These are phyloP conservation scores for Neonectria faginata DNA, from an alignment of 2,329 filamentous ascomycete species.

Conservation along the genomic window DNA sequence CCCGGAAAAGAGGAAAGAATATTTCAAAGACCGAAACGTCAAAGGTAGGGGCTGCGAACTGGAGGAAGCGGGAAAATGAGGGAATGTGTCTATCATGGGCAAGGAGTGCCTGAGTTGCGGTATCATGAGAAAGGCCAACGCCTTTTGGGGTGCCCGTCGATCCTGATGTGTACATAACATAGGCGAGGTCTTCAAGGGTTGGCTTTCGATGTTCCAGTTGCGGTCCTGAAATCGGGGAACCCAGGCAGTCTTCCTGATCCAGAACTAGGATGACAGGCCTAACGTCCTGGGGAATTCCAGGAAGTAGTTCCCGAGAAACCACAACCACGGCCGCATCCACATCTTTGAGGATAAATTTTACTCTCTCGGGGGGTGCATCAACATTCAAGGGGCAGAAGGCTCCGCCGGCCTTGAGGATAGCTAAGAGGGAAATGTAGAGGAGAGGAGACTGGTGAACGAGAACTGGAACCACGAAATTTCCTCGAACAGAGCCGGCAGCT, in stretches of 20 bases:
- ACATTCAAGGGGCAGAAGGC: constrained; percentile 88
- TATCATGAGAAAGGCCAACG: constrained; percentile 82
- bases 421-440: constrained; percentile 82
- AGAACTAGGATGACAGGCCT: constrained; percentile 53
- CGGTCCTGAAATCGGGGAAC: neutral
- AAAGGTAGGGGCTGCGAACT: constrained; percentile 93
- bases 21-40: constrained; percentile 96
- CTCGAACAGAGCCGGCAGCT: constrained; percentile 18
- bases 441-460: constrained; percentile 81
- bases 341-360: constrained; percentile 85
- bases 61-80: constrained; percentile 80
- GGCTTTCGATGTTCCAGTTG: constrained; percentile 34
- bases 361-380: constrained; percentile 80
- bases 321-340: constrained; percentile 77
- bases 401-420: constrained; percentile 82
- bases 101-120: constrained; percentile 83
- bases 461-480: constrained; percentile 74
- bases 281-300: constrained; percentile 52
- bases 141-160: constrained; percentile 92
- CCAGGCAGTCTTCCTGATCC: constrained; percentile 42
- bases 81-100: constrained; percentile 86
- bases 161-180: constrained; percentile 94
- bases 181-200: constrained; percentile 70
- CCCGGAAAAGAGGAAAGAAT: constrained; percentile 85
- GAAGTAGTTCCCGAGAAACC: constrained; percentile 64